phyloP scores from a whole-genome alignment of 148 eudicot species.

The Nepenthes mirabilis region DNA sequence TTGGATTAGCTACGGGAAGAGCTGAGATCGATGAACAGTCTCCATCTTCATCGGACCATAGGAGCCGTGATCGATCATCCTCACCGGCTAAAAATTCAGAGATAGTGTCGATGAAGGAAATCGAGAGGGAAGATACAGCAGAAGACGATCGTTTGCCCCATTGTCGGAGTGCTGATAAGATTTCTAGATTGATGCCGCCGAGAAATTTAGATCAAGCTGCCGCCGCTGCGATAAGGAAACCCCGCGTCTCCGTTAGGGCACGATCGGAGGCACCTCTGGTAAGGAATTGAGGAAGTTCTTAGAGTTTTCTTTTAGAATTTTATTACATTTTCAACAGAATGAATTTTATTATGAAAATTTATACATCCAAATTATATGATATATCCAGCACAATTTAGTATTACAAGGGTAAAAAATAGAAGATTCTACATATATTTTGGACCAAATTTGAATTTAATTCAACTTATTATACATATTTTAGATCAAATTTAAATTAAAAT shows the following conservation, averaged over 20 bases:
- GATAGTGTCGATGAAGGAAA: not conserved
- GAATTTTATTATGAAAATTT: no score
- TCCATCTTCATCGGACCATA: not conserved
- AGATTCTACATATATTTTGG: no score
- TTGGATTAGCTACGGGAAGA: not conserved
- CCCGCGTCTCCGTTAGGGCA: constrained; percentile 25
- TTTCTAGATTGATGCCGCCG: constrained; percentile 6
- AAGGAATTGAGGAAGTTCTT: not conserved
- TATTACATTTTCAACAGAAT: not conserved
- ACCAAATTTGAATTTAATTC: no score
- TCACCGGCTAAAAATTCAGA: not conserved
- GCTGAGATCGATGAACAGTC: not conserved
- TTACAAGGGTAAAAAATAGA: no score
- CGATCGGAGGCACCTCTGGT: constrained; percentile 29
- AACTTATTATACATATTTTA: not conserved
- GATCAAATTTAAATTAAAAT: not conserved
- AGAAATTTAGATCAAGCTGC: not conserved
- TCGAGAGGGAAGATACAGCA: not conserved
- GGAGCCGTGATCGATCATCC: not conserved
- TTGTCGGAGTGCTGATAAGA: constrained; percentile 2
- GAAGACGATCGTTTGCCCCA: not conserved
- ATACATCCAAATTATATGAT: no score
- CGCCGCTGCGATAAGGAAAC: constrained; percentile 13
- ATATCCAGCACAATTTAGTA: no score
- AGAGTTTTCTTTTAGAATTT: not conserved